These are phyloP conservation scores for Panellus pusillus DNA, from an alignment of 768 basidiomycete genomes.

Conservation along the genomic window DNA sequence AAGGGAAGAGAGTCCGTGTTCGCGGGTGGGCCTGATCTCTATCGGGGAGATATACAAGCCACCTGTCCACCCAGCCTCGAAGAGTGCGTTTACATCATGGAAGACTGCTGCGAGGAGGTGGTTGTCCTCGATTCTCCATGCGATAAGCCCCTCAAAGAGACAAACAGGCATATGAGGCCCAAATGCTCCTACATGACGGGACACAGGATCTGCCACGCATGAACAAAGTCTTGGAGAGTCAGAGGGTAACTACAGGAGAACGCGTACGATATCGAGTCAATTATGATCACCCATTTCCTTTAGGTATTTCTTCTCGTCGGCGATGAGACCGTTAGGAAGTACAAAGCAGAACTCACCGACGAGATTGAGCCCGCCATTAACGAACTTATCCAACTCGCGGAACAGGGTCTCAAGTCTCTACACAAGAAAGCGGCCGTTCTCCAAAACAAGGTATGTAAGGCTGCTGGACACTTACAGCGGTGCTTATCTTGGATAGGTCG, in stretches of 20 bases:
- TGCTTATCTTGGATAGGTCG: slow-evolving; percentile 44
- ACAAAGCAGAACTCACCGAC: slow-evolving; percentile 73
- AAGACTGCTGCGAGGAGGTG: slow-evolving; percentile 77
- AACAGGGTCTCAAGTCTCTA: slow-evolving; percentile 62
- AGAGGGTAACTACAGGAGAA: slow-evolving; percentile 48
- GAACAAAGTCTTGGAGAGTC: slow-evolving; percentile 63
- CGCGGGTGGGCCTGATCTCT: slow-evolving; percentile 61
- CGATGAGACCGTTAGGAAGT: slow-evolving; percentile 68
- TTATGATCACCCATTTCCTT: not conserved
- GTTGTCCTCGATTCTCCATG: not conserved
- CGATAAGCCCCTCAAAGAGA: not conserved
- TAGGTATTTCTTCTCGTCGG: slow-evolving; percentile 77
- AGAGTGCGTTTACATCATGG: slow-evolving; percentile 77
- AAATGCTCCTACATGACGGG: slow-evolving; percentile 66
- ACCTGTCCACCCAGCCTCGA: slow-evolving; percentile 70
- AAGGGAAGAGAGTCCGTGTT: slow-evolving; percentile 71
- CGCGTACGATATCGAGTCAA: not conserved
- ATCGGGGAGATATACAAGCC: slow-evolving; percentile 61
- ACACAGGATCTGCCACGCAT: slow-evolving; percentile 74
- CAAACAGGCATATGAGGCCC: slow-evolving; percentile 63
- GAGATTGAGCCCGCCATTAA: slow-evolving; percentile 81
- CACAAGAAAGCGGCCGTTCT: slow-evolving; percentile 62
- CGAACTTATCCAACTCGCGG: slow-evolving; percentile 70
- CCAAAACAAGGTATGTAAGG: slow-evolving; percentile 64
- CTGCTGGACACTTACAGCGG: not conserved